Evolutionary conservation across 352 stramenopile species (phyloP).

Genomic region (Blastocystis sp.): DNA sequence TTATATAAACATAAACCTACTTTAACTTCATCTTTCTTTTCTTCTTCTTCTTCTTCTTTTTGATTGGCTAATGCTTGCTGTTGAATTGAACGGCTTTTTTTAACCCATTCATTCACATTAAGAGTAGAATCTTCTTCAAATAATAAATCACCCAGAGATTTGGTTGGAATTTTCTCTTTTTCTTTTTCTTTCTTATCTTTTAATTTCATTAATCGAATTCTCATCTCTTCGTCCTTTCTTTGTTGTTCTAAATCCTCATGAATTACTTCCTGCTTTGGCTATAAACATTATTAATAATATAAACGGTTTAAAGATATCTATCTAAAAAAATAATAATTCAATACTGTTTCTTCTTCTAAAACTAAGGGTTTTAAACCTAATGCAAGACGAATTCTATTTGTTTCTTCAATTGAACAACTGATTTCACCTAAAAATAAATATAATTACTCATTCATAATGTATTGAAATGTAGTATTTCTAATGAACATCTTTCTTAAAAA

Average conservation of each 20-base stretch:
- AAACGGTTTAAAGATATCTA: background rate
- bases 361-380: constrained; percentile 38
- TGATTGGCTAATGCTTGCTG: background rate
- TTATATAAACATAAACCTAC: too few species aligned
- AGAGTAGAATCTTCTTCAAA: background rate
- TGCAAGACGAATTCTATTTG: constrained; percentile 36
- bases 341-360: background rate
- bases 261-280: background rate
- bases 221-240: background rate
- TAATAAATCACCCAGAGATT: constrained; percentile 17
- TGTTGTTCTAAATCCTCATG: background rate
- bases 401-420: constrained; percentile 41
- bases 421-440: too few species aligned
- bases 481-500: too few species aligned
- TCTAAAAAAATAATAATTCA: background rate
- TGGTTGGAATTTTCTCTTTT: constrained; percentile 23
- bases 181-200: constrained; percentile 1
- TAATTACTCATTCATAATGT: too few species aligned
- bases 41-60: constrained; percentile 20
- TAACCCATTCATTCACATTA: constrained; percentile 31
- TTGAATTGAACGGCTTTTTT: background rate
- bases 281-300: background rate
- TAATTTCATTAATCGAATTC: constrained; percentile 5
- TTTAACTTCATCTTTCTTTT: constrained; percentile 18
- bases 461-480: too few species aligned